Conservation (phyloP, 805 yeast genomes). For the Myxozyma kluyveri region DNA sequence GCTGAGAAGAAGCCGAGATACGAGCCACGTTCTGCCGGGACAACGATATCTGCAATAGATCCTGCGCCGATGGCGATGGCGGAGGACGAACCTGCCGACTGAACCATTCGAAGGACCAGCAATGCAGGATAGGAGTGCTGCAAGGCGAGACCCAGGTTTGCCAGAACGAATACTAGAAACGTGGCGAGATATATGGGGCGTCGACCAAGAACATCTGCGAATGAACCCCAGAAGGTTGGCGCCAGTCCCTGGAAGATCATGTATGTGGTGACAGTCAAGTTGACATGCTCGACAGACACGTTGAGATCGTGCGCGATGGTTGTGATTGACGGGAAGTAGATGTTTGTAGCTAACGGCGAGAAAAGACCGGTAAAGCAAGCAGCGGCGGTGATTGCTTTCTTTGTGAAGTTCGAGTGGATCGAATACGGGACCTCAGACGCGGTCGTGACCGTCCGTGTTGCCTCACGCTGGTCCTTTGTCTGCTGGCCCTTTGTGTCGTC, state of each 20-base stretch:
- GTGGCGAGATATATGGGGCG: constrained; percentile 63
- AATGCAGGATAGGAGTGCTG: constrained; percentile 60
- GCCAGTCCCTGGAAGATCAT: constrained; percentile 71
- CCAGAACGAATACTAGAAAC: constrained; percentile 53
- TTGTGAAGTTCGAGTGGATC: constrained; percentile 11
- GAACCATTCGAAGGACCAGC: constrained; percentile 66
- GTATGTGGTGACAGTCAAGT: constrained; percentile 73
- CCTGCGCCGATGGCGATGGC: constrained; percentile 91
- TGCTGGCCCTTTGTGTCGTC: not conserved
- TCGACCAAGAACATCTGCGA: constrained; percentile 72
- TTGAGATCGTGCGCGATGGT: constrained; percentile 54
- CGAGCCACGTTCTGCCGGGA: constrained; percentile 65
- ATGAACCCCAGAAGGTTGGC: constrained; percentile 65
- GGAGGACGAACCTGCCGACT: constrained; percentile 79
- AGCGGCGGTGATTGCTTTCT: constrained; percentile 12
- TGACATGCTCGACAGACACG: constrained; percentile 56
- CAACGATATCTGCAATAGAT: constrained; percentile 70
- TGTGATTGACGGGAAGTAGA: constrained; percentile 75
- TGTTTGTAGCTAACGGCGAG: constrained; percentile 72
- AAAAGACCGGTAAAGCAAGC: constrained; percentile 55
- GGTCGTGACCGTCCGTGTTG: constrained; percentile 1
- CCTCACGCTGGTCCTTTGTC: not conserved
- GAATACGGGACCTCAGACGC: constrained; percentile 19
- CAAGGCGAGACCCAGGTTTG: constrained; percentile 70
- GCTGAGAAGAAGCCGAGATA: constrained; percentile 78